Base-by-base conservation (phyloP, 805 yeast species). In the Lachancea thermotolerans region DNA sequence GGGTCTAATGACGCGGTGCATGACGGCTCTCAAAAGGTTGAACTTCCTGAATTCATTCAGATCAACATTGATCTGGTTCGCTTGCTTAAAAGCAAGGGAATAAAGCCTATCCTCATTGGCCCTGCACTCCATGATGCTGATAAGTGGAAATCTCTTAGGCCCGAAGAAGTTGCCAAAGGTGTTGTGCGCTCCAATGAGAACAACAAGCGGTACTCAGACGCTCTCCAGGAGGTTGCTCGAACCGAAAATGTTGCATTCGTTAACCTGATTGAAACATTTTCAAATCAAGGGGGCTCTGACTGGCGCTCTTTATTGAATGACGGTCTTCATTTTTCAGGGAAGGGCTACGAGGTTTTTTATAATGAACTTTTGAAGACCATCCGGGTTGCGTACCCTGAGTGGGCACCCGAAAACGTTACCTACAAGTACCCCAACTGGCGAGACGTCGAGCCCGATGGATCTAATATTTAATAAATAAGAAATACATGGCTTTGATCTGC, bases 1-100 rank as follows among this genome's bases (percentile, higher is more conserved):
- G 96, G 96, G 3, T 76, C 95, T 11, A 89, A 89, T 57, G 97
- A 89, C 60, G 72, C 83, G 0, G 71, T 75, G 2, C 51, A 66
- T 8, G 68, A 58, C 1, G 73, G 73, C 3, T 55, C 59, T 3
- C 79, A 75, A 51, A 64, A 65, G 17, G 86, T 86, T 10, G 75
- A 77, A 1, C 15, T 82, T 3, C 73, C 62, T 0, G 66, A 72
- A 46, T 86, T 65, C 57, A 46, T 61, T 16, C 63, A 59, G 12
- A 88, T 88, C 55, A 66, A 75, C 49, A 55, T 51, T 25, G 44
- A 49, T 10, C 51, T 86, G 54, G 66, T 79, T 11, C 51, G 65
- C 6, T 50, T 69, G 48, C 69, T 75, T 28, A 50, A 57, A 17
- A 58, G 56, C 1, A 60, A 73, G 43, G 71, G 67, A 2, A 75